Evolutionary conservation across 202 grass and related monocot genomes (phyloP).

Genomic region (Schoenoplectus triqueter): DNA sequence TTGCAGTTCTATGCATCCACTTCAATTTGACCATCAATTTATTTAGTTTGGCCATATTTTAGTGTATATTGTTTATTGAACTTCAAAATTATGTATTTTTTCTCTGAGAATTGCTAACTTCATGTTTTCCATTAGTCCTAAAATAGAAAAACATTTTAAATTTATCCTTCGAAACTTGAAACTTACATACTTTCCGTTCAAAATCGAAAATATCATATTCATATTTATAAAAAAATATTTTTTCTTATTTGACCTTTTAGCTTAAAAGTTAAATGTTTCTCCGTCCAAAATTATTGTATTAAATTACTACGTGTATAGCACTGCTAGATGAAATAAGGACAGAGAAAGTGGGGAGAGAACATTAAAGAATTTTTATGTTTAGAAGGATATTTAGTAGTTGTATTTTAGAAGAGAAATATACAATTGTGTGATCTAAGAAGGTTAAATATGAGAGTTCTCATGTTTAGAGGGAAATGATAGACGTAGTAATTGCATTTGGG

Average conservation of each 20-base stretch:
- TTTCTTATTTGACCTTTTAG: neutral
- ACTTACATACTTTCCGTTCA: neutral
- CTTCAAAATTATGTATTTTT: neutral
- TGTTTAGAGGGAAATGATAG: neutral
- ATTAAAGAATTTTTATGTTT: neutral
- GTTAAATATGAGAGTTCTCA: neutral
- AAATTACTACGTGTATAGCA: neutral
- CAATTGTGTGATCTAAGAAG: neutral
- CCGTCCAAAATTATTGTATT: neutral
- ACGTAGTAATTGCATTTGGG: neutral
- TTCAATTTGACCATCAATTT: neutral
- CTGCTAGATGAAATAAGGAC: neutral
- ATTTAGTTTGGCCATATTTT: neutral
- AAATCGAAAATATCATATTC: neutral
- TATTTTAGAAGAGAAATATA: neutral
- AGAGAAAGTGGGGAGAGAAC: neutral
- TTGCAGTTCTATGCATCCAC: neutral
- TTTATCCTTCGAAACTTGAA: slow-evolving; percentile 7
- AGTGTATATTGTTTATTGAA: neutral
- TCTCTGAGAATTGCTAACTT: neutral
- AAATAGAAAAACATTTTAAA: neutral
- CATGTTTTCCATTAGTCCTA: neutral
- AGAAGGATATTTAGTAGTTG: neutral
- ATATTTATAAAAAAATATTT: neutral
- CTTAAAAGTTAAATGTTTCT: neutral